Evolutionary conservation across 345 rosid species (phyloP).

Genomic region (Hypericum androsaemum): DNA sequence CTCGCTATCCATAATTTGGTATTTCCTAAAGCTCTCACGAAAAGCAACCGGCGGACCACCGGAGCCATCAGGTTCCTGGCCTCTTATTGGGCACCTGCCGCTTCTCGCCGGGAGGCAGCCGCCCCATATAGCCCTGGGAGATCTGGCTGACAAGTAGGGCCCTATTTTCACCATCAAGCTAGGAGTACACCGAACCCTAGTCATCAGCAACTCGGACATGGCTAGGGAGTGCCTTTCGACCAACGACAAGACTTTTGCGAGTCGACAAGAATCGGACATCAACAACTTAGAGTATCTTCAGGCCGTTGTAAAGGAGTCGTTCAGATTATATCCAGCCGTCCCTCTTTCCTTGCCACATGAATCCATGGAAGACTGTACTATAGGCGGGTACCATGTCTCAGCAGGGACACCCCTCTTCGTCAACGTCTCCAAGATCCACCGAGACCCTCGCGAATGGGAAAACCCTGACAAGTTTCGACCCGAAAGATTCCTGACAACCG

Average conservation of each 20-base stretch:
- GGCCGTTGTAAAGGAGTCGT: too few relatives aligned
- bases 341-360: not conserved
- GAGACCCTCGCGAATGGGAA: conserved; percentile 5
- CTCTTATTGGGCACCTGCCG: conserved; percentile 10
- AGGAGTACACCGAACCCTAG: conserved; percentile 16
- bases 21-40: not conserved
- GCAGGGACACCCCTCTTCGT: not conserved
- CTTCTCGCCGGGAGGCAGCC: conserved; percentile 16
- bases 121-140: conserved; percentile 16
- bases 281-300: too few relatives aligned
- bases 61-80: conserved; percentile 8
- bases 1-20: not conserved
- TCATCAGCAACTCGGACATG: conserved; percentile 21
- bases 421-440: conserved; percentile 7
- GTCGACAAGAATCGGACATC: too few relatives aligned
- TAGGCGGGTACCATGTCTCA: conserved; percentile 9
- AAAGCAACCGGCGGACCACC: not conserved
- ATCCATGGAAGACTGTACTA: conserved; percentile 7
- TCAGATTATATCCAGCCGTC: conserved; percentile 1
- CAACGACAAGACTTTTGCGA: conserved; percentile 15
- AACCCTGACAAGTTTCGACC: conserved; percentile 4
- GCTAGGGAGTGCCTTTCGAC: conserved; percentile 27
- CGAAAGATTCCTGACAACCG: conserved; percentile 10
- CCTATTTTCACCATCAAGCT: conserved; percentile 27
- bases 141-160: conserved; percentile 28